Evolutionary conservation across 2,329 filamentous ascomycete genomes (phyloP), one percentile per base, ranked within the genome.

Genomic region (Dichotomopilus funicola): DNA sequence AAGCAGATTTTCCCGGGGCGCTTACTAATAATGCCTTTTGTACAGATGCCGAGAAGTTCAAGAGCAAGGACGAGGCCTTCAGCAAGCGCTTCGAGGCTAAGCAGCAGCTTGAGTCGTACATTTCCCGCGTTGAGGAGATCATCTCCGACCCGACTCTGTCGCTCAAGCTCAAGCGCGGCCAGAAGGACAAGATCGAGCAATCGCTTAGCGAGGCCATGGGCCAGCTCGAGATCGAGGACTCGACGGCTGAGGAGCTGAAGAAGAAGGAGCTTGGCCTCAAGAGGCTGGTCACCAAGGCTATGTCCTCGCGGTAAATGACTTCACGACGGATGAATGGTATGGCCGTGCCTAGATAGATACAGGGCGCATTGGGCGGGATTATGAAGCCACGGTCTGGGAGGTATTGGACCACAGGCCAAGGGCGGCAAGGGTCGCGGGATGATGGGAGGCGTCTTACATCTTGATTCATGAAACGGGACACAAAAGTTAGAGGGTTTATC

Each of bases 181-280:
- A 95, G 83, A 96, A 96, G 88, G 91, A 96, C 78, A 97, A 96
- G 88, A 96, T 99, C 65, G 94, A 99, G 85, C 86, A 88, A 71
- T 89, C 91, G 66, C 89, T 99, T 67, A 92, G 87, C 75, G 94
- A 99, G 69, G 94, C 94, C 67, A 97, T 99, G 94, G 89, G 85
- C 63, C 88, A 95, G 78, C 88, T 99, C 63, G 94, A 99, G 85
- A 79, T 99, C 70, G 89, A 92, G 76, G 95, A 99, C 66, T 89
- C 89, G 56, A 77, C 79, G 61, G 88, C 91, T 60, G 95, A 99
- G 67, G 94, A 99, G 72, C 81, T 99, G 67, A 97, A 95, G 89
- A 97, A 97, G 90, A 95, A 96, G 87, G 94, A 99, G 83, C 81
- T 99, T 65, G 91, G 91, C 60, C 84, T 99, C 63, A 99, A 97